Conservation (phyloP, 371 early-diverging fungal genomes). For the Mucor saturninus region DNA sequence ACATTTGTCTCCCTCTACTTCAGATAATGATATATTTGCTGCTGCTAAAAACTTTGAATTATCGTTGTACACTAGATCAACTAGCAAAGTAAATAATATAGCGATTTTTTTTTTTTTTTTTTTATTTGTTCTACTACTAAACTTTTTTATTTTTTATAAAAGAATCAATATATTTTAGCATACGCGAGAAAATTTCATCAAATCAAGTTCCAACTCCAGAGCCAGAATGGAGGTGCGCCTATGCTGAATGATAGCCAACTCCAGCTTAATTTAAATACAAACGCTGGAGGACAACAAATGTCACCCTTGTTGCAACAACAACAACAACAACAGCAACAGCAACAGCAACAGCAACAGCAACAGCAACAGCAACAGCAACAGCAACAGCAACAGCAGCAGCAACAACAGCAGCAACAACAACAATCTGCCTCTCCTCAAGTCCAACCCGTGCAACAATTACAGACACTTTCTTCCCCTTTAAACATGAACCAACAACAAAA, state of each 20-base stretch:
- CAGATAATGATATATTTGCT: constrained; percentile 46
- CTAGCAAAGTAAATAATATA: constrained; percentile 42
- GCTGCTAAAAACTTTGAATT: constrained; percentile 52
- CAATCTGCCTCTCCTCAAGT: constrained; percentile 49
- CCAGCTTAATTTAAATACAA: constrained; percentile 29
- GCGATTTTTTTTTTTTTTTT: neutral
- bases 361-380: constrained; percentile 19
- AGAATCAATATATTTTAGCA: constrained; percentile 37
- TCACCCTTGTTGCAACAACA: constrained; percentile 45
- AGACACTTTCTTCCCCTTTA: constrained; percentile 27
- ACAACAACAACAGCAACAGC: constrained; percentile 32
- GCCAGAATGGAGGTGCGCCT: constrained; percentile 25
- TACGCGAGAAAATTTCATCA: constrained; percentile 41
- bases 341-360: constrained; percentile 15
- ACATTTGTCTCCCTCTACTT: constrained; percentile 45
- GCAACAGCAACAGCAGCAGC: constrained; percentile 56
- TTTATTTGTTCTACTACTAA: neutral
- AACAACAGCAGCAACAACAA: constrained; percentile 40
- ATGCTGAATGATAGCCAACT: constrained; percentile 44
- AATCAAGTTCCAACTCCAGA: constrained; percentile 40
- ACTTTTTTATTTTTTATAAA: neutral
- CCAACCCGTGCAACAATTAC: constrained; percentile 21
- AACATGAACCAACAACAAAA: constrained; percentile 29
- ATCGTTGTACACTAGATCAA: constrained; percentile 38
- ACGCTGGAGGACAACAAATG: constrained; percentile 39